Base-by-base conservation (phyloP, 768 basidiomycete genomes). In the Mycena rebaudengoi region DNA sequence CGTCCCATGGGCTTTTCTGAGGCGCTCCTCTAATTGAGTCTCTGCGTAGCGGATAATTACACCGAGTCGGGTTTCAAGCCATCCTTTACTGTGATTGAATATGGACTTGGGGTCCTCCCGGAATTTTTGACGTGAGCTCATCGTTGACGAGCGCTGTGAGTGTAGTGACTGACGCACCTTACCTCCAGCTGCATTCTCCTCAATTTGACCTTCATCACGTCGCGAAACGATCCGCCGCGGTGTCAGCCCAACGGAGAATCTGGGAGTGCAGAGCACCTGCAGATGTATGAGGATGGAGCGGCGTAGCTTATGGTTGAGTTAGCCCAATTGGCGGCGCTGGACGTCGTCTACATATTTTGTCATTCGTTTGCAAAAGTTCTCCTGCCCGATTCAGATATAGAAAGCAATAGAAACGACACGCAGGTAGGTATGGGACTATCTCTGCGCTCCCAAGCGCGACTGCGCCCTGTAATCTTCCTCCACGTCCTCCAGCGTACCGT, bases 171-270 rank as follows among this genome's bases (percentile, higher is more conserved):
- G 10, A 35, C 29, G 18, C 29, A 23, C 18, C n/a, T 4, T 29
- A 5, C 8, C 11, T 51, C 5, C 32, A 71, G 71, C 30, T 66
- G 67, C 43, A 49, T 69, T 10, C 40, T 70, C 25, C 62, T 71
- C n/a, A 65, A 62, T n/a, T 20, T 51, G n/a, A 71, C 71, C 0
- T 71, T 69, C 43, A 37, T 67, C 37, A 71, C 69, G 14, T 70
- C 70, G 12, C n/a, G n/a, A n/a, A n/a, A n/a, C n/a, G n/a, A n/a
- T n/a, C n/a, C n/a, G 13, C 51, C 51, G 16, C 37, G 51, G 25
- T 26, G 37, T 26, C 51, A 53, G 37, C 10, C 23, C 14, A 37
- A 51, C 12, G 50, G n/a, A 16, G n/a, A n/a, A n/a, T n/a, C n/a
- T n/a, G 13, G 50, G 13, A 16, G 33, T 16, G 7, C 26, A 7